Conservation (phyloP, 768 basidiomycete species). For the Paxillus involutus region DNA sequence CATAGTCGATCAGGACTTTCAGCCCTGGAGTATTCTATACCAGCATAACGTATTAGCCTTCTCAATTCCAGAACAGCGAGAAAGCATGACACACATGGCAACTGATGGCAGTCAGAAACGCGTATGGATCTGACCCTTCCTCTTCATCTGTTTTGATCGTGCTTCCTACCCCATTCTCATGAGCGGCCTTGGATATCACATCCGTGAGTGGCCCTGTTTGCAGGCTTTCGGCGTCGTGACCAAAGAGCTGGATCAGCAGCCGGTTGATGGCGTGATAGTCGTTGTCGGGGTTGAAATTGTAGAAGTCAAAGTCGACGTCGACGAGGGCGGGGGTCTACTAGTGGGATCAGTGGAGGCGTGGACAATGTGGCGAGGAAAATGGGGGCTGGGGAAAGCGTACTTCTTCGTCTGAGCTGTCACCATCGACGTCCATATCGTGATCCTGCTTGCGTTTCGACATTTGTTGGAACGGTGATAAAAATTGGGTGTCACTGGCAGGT, state of each 20-base stretch:
- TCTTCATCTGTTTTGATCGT: conserved; percentile 83
- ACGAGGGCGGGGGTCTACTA: conserved; percentile 17
- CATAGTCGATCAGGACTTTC: conserved; percentile 67
- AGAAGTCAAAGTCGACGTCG: conserved; percentile 76
- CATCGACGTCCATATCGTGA: conserved; percentile 32
- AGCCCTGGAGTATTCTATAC: conserved; percentile 71
- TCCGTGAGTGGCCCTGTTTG: conserved; percentile 76
- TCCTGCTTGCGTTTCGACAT: conserved; percentile 60
- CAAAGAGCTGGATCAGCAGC: conserved; percentile 65
- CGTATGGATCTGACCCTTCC: conserved; percentile 69
- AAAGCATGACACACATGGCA: conserved; percentile 48
- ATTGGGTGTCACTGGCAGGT: too few relatives aligned
- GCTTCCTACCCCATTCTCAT: conserved; percentile 77
- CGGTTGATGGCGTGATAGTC: conserved; percentile 89
- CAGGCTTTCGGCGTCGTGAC: conserved; percentile 70
- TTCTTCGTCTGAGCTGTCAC: conserved; percentile 38
- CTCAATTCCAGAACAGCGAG: not conserved
- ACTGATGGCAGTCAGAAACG: conserved; percentile 82
- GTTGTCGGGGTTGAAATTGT: conserved; percentile 75
- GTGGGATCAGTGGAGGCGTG: conserved; percentile 10
- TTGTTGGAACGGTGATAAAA: not conserved
- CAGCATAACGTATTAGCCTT: not conserved
- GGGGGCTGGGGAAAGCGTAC: conserved; percentile 37
- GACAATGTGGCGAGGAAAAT: not conserved
- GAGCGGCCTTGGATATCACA: conserved; percentile 70